Conservation (phyloP, 2,329 filamentous ascomycete genomes). For the Aspergillus sp. region DNA sequence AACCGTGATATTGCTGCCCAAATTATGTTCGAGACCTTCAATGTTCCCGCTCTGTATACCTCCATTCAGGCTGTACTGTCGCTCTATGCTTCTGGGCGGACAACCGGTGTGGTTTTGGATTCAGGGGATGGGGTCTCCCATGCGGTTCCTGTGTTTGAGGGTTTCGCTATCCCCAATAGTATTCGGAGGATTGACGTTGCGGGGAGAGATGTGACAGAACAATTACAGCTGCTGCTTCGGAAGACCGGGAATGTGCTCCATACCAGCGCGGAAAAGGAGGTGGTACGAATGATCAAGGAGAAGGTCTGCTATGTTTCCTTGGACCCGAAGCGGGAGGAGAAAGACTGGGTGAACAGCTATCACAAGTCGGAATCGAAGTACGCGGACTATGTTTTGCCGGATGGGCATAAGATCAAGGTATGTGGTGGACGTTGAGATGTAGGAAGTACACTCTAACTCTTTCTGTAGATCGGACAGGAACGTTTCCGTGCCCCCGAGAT, state of each 20-base stretch:
- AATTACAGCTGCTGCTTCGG: conserved; percentile 84
- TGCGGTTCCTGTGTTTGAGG: conserved; percentile 95
- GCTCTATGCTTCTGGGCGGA: conserved; percentile 91
- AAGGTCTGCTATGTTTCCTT: conserved; percentile 86
- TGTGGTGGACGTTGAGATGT: conserved; percentile 2
- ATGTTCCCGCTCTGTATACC: conserved; percentile 92
- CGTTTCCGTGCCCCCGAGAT: conserved; percentile 96
- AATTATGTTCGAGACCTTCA: conserved; percentile 98
- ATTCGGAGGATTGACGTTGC: conserved; percentile 96
- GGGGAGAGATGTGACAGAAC: conserved; percentile 91
- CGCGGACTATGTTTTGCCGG: conserved; percentile 84
- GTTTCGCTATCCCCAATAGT: conserved; percentile 93
- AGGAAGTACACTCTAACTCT: conserved; percentile 2
- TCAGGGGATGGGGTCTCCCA: conserved; percentile 96
- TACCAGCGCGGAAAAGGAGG: conserved; percentile 97
- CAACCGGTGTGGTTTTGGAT: conserved; percentile 93
- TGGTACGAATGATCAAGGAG: conserved; percentile 97
- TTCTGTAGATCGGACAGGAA: conserved; percentile 75
- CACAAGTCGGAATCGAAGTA: conserved; percentile 76
- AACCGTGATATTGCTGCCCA: conserved; percentile 97
- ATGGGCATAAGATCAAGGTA: conserved; percentile 91
- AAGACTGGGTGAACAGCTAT: conserved; percentile 77
- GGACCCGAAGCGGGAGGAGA: conserved; percentile 91
- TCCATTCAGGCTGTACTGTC: conserved; percentile 97
- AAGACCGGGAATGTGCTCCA: conserved; percentile 95